Evolutionary conservation across 1,139 yeast genomes (phyloP).

Genomic region (Blastobotrys proliferans): DNA sequence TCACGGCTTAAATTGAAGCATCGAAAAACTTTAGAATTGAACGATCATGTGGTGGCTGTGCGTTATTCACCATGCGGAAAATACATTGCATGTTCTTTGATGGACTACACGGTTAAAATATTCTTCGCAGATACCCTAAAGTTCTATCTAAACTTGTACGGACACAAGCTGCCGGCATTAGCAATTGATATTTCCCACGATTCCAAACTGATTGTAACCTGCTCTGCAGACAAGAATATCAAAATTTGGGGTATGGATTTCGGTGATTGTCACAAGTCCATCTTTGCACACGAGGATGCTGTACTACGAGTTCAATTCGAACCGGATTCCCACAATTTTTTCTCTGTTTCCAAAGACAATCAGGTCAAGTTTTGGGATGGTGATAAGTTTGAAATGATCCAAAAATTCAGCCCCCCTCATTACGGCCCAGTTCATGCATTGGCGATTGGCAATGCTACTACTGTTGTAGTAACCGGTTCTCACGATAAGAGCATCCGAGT

Average conservation of each 20-base stretch:
- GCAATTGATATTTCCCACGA: slow-evolving; percentile 87
- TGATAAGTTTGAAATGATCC: slow-evolving; percentile 90
- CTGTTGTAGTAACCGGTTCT: slow-evolving; percentile 75
- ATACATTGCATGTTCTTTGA: slow-evolving; percentile 73
- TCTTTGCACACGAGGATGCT: slow-evolving; percentile 95
- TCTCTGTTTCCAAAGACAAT: slow-evolving; percentile 88
- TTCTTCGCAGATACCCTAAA: slow-evolving; percentile 83
- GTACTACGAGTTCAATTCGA: slow-evolving; percentile 84
- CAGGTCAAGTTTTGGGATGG: slow-evolving; percentile 96
- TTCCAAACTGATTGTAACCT: slow-evolving; percentile 79
- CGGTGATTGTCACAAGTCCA: slow-evolving; percentile 96
- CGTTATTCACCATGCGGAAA: slow-evolving; percentile 78
- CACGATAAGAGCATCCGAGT: slow-evolving; percentile 91
- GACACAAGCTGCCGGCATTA: slow-evolving; percentile 83
- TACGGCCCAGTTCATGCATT: slow-evolving; percentile 93
- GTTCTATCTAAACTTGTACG: slow-evolving; percentile 82
- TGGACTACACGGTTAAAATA: slow-evolving; percentile 92
- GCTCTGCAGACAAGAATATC: slow-evolving; percentile 95
- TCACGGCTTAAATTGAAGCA: slow-evolving; percentile 62
- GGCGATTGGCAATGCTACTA: slow-evolving; percentile 69
- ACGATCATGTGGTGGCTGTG: slow-evolving; percentile 80
- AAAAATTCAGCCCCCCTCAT: slow-evolving; percentile 77
- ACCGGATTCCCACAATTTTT: slow-evolving; percentile 81
- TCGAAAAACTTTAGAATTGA: slow-evolving; percentile 74
- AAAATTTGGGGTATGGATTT: slow-evolving; percentile 98